A percentile compares a stretch with the other conserved stretches of the same genome.
phyloP scores from a whole-genome alignment of 2,329 filamentous ascomycete genomes.

The Colletotrichum musicola region DNA sequence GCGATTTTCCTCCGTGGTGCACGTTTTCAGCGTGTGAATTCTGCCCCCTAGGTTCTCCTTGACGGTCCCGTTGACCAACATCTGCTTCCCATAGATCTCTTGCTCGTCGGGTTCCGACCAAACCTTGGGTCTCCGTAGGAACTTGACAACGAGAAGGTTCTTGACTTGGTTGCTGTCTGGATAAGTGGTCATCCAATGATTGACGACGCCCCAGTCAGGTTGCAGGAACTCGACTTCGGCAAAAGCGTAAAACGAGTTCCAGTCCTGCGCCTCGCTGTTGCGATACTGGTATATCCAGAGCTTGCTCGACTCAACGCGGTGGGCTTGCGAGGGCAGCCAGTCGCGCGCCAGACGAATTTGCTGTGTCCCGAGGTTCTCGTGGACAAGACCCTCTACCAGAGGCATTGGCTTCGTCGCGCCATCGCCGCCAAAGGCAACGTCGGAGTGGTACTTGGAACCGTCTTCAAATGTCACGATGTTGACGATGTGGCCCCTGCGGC shows the following conservation, averaged over 20 bases:
- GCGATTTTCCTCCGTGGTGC: constrained; percentile 65
- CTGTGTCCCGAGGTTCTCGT: constrained; percentile 65
- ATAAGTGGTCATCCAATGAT: constrained; percentile 65
- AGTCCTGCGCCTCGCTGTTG: constrained; percentile 60
- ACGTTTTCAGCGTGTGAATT: constrained; percentile 60
- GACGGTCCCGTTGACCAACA: constrained; percentile 63
- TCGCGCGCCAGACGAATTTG: constrained; percentile 66
- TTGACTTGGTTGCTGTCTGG: constrained; percentile 66
- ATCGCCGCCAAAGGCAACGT: constrained; percentile 75
- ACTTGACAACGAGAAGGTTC: constrained; percentile 65
- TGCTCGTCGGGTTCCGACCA: constrained; percentile 51
- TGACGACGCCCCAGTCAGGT: constrained; percentile 72
- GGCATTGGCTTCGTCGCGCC: constrained; percentile 69
- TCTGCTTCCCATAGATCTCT: constrained; percentile 64
- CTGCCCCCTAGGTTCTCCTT: constrained; percentile 66
- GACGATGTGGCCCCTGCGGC: constrained; percentile 65
- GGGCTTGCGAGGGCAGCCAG: constrained; percentile 59
- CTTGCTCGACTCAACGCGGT: constrained; percentile 55
- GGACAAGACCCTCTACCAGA: constrained; percentile 57
- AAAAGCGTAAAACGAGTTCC: constrained; percentile 75
- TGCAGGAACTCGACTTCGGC: constrained; percentile 73
- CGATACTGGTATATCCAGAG: constrained; percentile 75
- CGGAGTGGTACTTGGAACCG: constrained; percentile 64
- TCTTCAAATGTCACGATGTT: constrained; percentile 69
- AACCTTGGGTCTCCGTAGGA: constrained; percentile 59